Evolutionary conservation across 306 rosid genomes (phyloP).

Genomic region (Cercis canadensis): DNA sequence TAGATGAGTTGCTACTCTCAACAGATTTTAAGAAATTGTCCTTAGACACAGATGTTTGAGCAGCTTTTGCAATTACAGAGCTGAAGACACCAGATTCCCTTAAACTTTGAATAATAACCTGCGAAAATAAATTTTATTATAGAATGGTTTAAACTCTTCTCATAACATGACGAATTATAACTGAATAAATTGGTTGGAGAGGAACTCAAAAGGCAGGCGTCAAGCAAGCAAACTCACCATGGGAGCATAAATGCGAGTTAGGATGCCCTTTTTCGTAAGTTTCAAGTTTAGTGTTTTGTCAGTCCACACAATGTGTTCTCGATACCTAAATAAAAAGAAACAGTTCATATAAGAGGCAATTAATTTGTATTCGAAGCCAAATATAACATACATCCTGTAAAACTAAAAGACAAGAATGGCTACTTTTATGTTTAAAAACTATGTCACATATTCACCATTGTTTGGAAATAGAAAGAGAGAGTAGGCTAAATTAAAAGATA

Average conservation of each 20-base stretch:
- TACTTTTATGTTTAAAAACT: slow-evolving; percentile 9
- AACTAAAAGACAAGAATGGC: slow-evolving; percentile 13
- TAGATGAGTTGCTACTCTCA: slow-evolving; percentile 74
- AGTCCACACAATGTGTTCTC: slow-evolving; percentile 88
- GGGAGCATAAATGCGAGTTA: slow-evolving; percentile 88
- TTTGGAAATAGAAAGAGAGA: neutral
- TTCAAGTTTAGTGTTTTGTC: slow-evolving; percentile 65
- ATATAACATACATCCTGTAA: slow-evolving; percentile 12
- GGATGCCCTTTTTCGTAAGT: slow-evolving; percentile 82
- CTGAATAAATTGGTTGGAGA: slow-evolving; percentile 24
- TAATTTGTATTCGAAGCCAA: slow-evolving; percentile 20
- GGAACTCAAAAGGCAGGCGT: slow-evolving; percentile 24
- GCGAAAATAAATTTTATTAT: slow-evolving; percentile 31
- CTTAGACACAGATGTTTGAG: slow-evolving; percentile 56
- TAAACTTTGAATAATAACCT: slow-evolving; percentile 83
- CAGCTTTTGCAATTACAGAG: slow-evolving; percentile 70
- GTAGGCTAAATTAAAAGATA: neutral
- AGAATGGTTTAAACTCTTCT: slow-evolving; percentile 4
- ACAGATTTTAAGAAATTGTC: slow-evolving; percentile 70
- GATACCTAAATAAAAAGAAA: slow-evolving; percentile 69
- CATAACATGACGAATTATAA: slow-evolving; percentile 3
- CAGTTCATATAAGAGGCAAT: slow-evolving; percentile 9
- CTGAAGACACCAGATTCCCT: slow-evolving; percentile 79
- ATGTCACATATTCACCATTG: neutral
- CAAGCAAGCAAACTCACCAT: slow-evolving; percentile 55